Base-by-base conservation (phyloP, 352 stramenopile genomes). In the Phytophthora capsici region DNA sequence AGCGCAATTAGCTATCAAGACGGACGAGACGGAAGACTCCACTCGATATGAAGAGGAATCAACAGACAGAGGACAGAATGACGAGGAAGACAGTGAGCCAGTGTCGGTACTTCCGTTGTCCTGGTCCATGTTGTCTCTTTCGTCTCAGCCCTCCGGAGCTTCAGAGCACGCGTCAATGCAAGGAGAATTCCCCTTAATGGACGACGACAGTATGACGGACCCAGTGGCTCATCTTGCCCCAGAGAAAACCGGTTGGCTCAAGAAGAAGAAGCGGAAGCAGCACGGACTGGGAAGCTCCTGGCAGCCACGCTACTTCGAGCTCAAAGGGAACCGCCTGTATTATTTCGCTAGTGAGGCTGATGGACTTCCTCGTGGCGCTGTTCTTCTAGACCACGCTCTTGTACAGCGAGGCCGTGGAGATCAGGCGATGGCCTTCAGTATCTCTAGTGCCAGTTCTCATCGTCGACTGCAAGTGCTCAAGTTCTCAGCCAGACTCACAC, bases 221-320 rank as follows among this genome's bases (percentile, higher is more conserved):
- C 46, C 48, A 41, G 57, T 22, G 0, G 47, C 56, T 26, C 48
- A 70, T 43, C 23, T 77, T 19, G 57, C 77, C 19, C 82, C 82
- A 0, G 76, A 89, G 59, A 91, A 90, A 57, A 90, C 77, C 2
- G 84, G 84, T 6, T 93, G 86, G 82, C 78, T 92, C 16, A 90
- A 90, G 64, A 94, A 93, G 67, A 88, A 89, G 44, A 89, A 78
- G 23, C 82, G 82, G 32, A 93, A 91, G 60, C 85, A 90, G 43
- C 85, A 80, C 26, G 86, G 86, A n/a, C 59, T 92, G 2, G 49
- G 64, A 12, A 91, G 86, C 36, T 76, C 86, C 23, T 93, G 82
- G 86, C 84, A 94, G 36, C 66, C 76, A 41, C 80, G 86, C 16
- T 94, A 89, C 66, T 94, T 93, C 50, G 86, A 94, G 59, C 76